A percentile compares a stretch with the other conserved stretches of the same genome.
These are phyloP conservation scores for Aspergillus caelatus DNA, from an alignment of 2,329 filamentous ascomycete genomes.

Conservation along the genomic window DNA sequence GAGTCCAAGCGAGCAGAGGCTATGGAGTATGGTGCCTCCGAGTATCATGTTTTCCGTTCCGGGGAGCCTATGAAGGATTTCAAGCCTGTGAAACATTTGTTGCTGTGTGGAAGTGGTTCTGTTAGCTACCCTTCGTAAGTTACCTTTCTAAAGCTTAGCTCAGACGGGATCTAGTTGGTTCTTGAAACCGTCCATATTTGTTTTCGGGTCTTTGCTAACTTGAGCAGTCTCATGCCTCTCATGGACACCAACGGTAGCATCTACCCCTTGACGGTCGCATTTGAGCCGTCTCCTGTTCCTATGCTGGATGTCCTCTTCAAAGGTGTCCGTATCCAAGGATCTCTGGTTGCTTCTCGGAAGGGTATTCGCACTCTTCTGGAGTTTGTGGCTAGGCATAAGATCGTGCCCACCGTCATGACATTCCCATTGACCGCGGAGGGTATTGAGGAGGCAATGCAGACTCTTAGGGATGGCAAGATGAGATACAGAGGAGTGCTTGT, in stretches of 20 bases:
- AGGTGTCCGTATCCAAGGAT: slow-evolving; percentile 64
- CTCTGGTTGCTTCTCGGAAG: slow-evolving; percentile 63
- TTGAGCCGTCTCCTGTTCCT: slow-evolving; percentile 24
- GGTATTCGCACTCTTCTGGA: slow-evolving; percentile 66
- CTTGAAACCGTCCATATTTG: neutral
- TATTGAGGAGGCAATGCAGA: slow-evolving; percentile 51
- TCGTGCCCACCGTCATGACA: slow-evolving; percentile 66
- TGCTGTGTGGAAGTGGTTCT: slow-evolving; percentile 16
- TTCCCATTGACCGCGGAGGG: slow-evolving; percentile 59
- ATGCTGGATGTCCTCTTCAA: slow-evolving; percentile 54
- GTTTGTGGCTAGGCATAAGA: slow-evolving; percentile 62
- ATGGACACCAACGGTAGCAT: slow-evolving; percentile 30
- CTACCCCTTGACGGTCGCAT: slow-evolving; percentile 31
- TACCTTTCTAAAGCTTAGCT: neutral
- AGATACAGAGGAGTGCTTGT: slow-evolving; percentile 52
- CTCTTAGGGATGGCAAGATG: slow-evolving; percentile 49
- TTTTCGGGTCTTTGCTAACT: neutral
- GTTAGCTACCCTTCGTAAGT: slow-evolving; percentile 19
- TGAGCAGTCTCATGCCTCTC: slow-evolving; percentile 22
- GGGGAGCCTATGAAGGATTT: slow-evolving; percentile 8
- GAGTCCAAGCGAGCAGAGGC: slow-evolving; percentile 24
- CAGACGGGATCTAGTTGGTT: neutral
- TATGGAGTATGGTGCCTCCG: slow-evolving; percentile 58
- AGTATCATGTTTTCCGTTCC: slow-evolving; percentile 53
- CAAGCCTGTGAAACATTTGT: slow-evolving; percentile 20